phyloP scores from a whole-genome alignment of 371 early-diverging fungal species.

The Circinella umbellata region DNA sequence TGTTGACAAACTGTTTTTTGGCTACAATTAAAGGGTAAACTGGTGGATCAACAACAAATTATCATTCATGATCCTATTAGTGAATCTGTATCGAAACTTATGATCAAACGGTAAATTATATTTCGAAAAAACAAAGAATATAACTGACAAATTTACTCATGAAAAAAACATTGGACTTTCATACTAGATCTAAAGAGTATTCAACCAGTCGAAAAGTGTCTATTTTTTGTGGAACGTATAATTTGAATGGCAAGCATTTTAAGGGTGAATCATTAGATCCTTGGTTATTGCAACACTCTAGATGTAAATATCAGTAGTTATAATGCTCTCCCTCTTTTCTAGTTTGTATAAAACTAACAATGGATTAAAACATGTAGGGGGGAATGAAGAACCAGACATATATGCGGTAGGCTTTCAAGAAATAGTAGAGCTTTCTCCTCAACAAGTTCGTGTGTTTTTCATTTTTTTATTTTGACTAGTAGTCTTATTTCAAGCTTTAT shows the following conservation, averaged over 20 bases:
- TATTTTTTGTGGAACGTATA: constrained; percentile 88
- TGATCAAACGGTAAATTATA: constrained; percentile 47
- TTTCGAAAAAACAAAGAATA: constrained; percentile 6
- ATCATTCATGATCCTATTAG: constrained; percentile 66
- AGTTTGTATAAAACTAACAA: not conserved
- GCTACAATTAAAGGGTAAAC: constrained; percentile 53
- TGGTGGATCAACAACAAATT: constrained; percentile 57
- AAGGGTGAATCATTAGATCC: constrained; percentile 65
- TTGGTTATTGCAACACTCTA: constrained; percentile 69
- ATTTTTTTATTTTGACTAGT: too few species aligned
- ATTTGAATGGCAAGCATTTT: constrained; percentile 84
- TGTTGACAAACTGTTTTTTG: too few species aligned
- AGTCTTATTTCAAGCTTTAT: too few species aligned
- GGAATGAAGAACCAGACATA: constrained; percentile 72
- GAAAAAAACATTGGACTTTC: too few species aligned
- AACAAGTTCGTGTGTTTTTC: constrained; percentile 46
- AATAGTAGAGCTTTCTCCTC: constrained; percentile 89
- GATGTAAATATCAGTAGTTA: constrained; percentile 30
- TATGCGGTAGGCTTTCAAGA: constrained; percentile 93
- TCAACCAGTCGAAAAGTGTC: constrained; percentile 56
- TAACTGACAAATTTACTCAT: not conserved
- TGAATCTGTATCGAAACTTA: constrained; percentile 58
- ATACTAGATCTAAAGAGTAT: constrained; percentile 54
- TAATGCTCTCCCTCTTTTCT: not conserved
- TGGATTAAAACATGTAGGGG: not conserved